Evolutionary conservation across 345 rosid genomes (phyloP).

Genomic region (Hibiscus syriacus): DNA sequence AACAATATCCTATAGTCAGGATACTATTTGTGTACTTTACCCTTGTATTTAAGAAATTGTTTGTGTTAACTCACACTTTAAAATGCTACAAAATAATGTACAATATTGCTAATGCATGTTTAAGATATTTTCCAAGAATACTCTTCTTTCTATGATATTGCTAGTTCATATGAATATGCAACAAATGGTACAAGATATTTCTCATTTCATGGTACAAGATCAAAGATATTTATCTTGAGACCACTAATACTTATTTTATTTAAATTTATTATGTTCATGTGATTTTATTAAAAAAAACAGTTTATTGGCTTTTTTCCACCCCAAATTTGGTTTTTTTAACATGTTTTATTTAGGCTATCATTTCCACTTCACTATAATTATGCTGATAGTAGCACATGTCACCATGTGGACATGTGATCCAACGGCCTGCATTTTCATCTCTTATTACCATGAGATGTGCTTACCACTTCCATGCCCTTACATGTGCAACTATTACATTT

Average conservation of each 20-base stretch:
- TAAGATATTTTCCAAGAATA: background rate
- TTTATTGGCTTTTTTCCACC: rapidly evolving
- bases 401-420: constrained; percentile 11
- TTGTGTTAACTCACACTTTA: too few relatives aligned
- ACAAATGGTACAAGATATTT: too few relatives aligned
- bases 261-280: background rate
- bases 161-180: too few relatives aligned
- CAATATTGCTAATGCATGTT: background rate
- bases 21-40: too few relatives aligned
- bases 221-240: background rate
- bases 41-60: too few relatives aligned
- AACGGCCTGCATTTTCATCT: background rate
- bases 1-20: too few relatives aligned
- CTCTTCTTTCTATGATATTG: too few relatives aligned
- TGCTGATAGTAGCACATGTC: constrained; percentile 2
- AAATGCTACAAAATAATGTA: background rate
- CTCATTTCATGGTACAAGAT: too few relatives aligned
- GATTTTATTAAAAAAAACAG: background rate
- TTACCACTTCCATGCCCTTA: background rate
- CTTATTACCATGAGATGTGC: background rate
- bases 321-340: too few relatives aligned
- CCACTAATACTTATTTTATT: background rate
- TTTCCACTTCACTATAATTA: background rate
- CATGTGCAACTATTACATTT: background rate
- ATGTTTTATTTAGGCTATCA: background rate